Base-by-base conservation (phyloP, 306 rosid genomes). In the Cicer yamashitae region DNA sequence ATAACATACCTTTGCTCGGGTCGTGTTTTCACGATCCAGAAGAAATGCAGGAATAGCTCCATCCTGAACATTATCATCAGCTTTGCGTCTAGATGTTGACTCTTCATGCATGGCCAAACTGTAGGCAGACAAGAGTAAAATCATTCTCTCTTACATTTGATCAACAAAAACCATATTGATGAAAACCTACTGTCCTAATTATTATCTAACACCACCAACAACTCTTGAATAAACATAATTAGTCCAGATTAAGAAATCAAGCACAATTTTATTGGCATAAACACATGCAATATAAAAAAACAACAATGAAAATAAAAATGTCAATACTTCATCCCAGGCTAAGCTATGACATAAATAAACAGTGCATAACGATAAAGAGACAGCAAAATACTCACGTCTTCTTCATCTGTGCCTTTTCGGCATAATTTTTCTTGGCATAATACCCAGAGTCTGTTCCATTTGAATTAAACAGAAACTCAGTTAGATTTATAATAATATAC, bases 91-190 rank as follows among this genome's bases (percentile, higher is more conserved):
- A 54, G 84, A 67, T 41, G 93, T 80, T 13, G 97, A 91, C 77
- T 94, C 97, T 77, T 91, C 98, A 56, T 94, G 98, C 93, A 90
- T 90, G 39, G 85, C 86, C 85, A 94, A 84, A 66, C 98, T 94
- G 85, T 82, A 56, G 65, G 71, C 10, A 61, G 20, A 50, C 7
- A 76, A 45, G 38, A 11, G 8, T 9, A n/a, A 25, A 75, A 67
- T 40, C 12, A 6, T 38, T 68, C 57, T 67, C 62, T 30, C 20
- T 15, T 20, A 43, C 70, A 78, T 61, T 74, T 58, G 34, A 61
- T 39, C 47, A 67, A 67, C 30, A 37, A 30, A 41, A 43, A 7
- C 13, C 10, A 34, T 8, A 64, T 14, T 6, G 1, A 52, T 4
- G 10, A 44, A 73, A 70, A 60, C 43, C 41, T 34, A 73, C 1